Conservation (phyloP, 1,139 yeast species). For the Geotrichum klebahnii region DNA sequence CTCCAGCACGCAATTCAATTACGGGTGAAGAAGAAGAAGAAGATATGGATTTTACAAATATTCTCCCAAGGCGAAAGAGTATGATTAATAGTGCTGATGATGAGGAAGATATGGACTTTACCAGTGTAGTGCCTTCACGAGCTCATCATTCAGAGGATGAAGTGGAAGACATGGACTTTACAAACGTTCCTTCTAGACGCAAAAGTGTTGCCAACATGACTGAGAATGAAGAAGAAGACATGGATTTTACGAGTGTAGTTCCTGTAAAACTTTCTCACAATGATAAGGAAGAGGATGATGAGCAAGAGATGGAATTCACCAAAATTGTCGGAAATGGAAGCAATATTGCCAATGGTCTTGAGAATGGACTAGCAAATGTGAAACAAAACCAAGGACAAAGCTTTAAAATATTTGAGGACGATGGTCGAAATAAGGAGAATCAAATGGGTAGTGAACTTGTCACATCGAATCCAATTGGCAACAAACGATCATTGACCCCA, state of each 20-base stretch:
- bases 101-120: conserved; percentile 20
- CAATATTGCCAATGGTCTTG: not conserved
- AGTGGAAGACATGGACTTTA: conserved; percentile 18
- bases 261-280: not conserved
- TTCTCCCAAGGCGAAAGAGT: conserved; percentile 10
- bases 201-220: conserved; percentile 1
- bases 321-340: not conserved
- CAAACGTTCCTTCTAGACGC: conserved; percentile 6
- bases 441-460: not conserved
- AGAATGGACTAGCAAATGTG: conserved; percentile 18
- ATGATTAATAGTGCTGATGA: not conserved
- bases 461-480: not conserved
- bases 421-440: conserved; percentile 8
- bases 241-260: conserved; percentile 10
- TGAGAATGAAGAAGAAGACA: conserved; percentile 6
- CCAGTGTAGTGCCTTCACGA: conserved; percentile 6
- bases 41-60: conserved; percentile 26
- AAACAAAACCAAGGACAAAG: conserved; percentile 22
- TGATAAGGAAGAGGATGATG: not conserved
- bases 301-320: conserved; percentile 16
- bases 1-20: too few relatives aligned
- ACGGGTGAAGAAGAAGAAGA: conserved; percentile 18
- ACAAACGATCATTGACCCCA: not conserved
- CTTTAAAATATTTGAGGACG: conserved; percentile 12
- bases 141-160: conserved; percentile 10